Percentiles rank a stretch among this genome's conserved stretches.
These are phyloP conservation scores for Pythium dissimile DNA, from an alignment of 352 stramenopile genomes.

Conservation along the genomic window DNA sequence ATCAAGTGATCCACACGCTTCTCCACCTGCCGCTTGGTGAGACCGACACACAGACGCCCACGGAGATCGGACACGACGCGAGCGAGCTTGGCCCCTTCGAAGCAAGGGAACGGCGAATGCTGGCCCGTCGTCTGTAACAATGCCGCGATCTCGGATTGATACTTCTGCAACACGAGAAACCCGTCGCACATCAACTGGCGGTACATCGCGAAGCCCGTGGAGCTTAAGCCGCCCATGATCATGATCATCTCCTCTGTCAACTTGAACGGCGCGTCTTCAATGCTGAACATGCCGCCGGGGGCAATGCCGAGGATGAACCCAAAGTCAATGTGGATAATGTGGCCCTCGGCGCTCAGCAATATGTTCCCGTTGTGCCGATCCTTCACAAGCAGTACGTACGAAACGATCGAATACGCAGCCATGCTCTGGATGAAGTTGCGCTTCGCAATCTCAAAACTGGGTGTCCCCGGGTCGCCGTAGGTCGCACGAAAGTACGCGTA, in stretches of 20 bases:
- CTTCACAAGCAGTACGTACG: slow-evolving; percentile 96
- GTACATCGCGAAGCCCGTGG: slow-evolving; percentile 88
- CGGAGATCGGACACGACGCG: slow-evolving; percentile 66
- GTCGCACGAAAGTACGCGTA: slow-evolving; percentile 86
- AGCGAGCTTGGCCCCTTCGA: slow-evolving; percentile 61
- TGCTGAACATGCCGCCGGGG: slow-evolving; percentile 95
- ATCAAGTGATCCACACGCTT: slow-evolving; percentile 80
- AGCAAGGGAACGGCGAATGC: slow-evolving; percentile 95
- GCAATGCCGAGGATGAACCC: slow-evolving; percentile 98
- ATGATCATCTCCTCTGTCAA: slow-evolving; percentile 97
- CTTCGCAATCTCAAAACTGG: slow-evolving; percentile 67
- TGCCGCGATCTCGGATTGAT: slow-evolving; percentile 91
- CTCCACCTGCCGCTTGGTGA: slow-evolving; percentile 61
- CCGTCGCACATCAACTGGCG: slow-evolving; percentile 90
- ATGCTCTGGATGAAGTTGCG: slow-evolving; percentile 94
- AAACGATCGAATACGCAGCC: slow-evolving; percentile 97
- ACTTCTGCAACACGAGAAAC: slow-evolving; percentile 92
- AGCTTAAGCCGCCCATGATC: slow-evolving; percentile 92
- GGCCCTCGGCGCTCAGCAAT: slow-evolving; percentile 93
- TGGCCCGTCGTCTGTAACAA: slow-evolving; percentile 95
- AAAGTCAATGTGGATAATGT: slow-evolving; percentile 99
- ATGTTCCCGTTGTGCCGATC: slow-evolving; percentile 99
- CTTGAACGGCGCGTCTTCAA: slow-evolving; percentile 99
- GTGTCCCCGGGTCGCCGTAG: slow-evolving; percentile 40
- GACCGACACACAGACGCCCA: slow-evolving; percentile 59